Evolutionary conservation across 305 asterid species (phyloP), one percentile per base, ranked within the genome.

Genomic region (Fraxinus greggii): DNA sequence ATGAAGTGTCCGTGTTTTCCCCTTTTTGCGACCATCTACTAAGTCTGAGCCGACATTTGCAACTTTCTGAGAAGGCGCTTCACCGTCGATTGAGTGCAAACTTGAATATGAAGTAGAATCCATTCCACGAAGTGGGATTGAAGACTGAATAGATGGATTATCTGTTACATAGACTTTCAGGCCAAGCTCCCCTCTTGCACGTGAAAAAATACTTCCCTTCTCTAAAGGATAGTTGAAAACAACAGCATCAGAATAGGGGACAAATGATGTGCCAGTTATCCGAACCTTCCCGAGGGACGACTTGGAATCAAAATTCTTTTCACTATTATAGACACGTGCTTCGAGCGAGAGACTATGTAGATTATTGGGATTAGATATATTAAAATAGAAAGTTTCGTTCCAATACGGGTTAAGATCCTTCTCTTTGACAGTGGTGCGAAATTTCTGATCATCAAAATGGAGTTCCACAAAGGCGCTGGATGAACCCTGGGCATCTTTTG

Each of bases 401-500:
- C 99, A 95, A 67, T 77, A 79, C 0, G 99, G 99, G 76, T 92
- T 76, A 13, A 95, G 93, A 86, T 95, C 98, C 84, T 92, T 95
- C 65, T 92, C 97, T 80, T 93, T 95, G 51, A 91, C 80, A 9
- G 94, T 88, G 76, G 99, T 92, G 40, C 92, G 95, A 35, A 90
- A 92, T 63, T 87, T 95, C 92, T 92, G 98, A 32, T 86, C 92
- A 75, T 93, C 97, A 65, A 91, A 92, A 26, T 89, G 87, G 65
- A 95, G 95, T 87, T 95, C 99, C 83, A 93, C 98, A 67, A 84
- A 93, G 33, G 97, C 84, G 78, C 83, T 91, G 65, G 95, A 88
- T 29, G 97, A 91, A 21, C 98, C 98, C 75, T 89, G 90, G 73
- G 98, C 97, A 70, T 95, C 98, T 87, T 90, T 93, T 51, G 98